Base-by-base conservation (phyloP, 306 rosid genomes). In the Cotoneaster glaucophyllus region DNA sequence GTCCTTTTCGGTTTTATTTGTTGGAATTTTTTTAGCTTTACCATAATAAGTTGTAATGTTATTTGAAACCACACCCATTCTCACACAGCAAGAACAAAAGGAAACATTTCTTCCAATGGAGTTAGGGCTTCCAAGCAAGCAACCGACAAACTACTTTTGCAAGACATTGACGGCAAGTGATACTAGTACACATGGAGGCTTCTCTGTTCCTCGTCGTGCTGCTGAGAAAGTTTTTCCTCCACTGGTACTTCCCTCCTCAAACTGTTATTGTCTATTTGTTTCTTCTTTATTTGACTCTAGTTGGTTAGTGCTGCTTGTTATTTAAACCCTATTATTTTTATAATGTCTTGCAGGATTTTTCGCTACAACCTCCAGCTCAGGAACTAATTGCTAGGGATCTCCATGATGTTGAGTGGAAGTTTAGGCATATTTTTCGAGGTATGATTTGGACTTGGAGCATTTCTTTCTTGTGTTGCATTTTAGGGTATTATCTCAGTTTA, bases 201-300 rank as follows among this genome's bases (percentile, higher is more conserved):
- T 91, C 81, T 91, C 97, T 65, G 97, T 91, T 83, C 97, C 97
- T 77, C 97, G 97, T 70, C 97, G 97, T 71, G 97, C 97, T 4
- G 97, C 97, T 7, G 97, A 91, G 83, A 91, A 91, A 91, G 97
- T 91, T 79, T 91, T 91, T 62, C 95, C 95, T 79, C 97, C 95
- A 1, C 82, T 91, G 88, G 95, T 89, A 88, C 22, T 57, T 54
- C 62, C 67, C 59, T 41, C 14, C 22, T 41, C 58, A 4, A 13
- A 73, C 14, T 67, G 34, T 18, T 56, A 5, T 45, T 50, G 69
- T 78, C 53, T 64, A 4, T 67, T 56, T 18, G 11, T 6, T 72
- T 66, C 58, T 78, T 28, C 44, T 41, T 41, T 78, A n/a, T 54
- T 77, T 68, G 59, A 57, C 54, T 80, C 25, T 76, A 24, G 73